A percentile compares a stretch with the other conserved stretches of the same genome.
phyloP scores from a whole-genome alignment of 345 rosid genomes.

The Citrus reticulata region DNA sequence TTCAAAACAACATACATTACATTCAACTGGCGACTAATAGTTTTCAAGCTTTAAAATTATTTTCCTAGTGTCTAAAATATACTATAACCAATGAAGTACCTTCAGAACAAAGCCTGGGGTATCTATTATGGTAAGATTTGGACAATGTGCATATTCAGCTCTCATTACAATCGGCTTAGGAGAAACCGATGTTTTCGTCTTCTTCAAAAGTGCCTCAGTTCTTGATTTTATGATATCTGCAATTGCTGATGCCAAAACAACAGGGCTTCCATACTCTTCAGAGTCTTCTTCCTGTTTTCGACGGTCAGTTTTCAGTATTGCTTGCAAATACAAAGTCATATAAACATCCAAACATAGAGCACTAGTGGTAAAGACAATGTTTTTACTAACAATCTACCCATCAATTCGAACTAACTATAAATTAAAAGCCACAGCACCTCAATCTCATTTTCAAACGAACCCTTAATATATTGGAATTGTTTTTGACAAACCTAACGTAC shows the following conservation, averaged over 20 bases:
- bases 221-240: slow-evolving; percentile 83
- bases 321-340: neutral
- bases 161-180: slow-evolving; percentile 95
- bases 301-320: slow-evolving; percentile 1
- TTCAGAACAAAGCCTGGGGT: slow-evolving; percentile 98
- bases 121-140: slow-evolving; percentile 91
- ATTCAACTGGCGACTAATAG: neutral
- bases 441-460: neutral
- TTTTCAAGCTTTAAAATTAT: neutral
- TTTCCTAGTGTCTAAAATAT: neutral
- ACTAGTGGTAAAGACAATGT: neutral
- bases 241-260: slow-evolving; percentile 60
- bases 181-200: slow-evolving; percentile 80
- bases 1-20: neutral
- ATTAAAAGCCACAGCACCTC: neutral
- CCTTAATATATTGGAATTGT: neutral
- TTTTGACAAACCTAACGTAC: too few species aligned
- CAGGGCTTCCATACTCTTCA: slow-evolving; percentile 82
- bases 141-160: slow-evolving; percentile 96
- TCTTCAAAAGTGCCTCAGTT: slow-evolving; percentile 68
- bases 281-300: slow-evolving; percentile 78
- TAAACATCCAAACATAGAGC: neutral
- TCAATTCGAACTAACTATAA: neutral
- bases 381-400: neutral
- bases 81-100: slow-evolving; percentile 30